Evolutionary conservation across 257 asterid genomes (phyloP).

Genomic region (Craterostigma plantagineum): DNA sequence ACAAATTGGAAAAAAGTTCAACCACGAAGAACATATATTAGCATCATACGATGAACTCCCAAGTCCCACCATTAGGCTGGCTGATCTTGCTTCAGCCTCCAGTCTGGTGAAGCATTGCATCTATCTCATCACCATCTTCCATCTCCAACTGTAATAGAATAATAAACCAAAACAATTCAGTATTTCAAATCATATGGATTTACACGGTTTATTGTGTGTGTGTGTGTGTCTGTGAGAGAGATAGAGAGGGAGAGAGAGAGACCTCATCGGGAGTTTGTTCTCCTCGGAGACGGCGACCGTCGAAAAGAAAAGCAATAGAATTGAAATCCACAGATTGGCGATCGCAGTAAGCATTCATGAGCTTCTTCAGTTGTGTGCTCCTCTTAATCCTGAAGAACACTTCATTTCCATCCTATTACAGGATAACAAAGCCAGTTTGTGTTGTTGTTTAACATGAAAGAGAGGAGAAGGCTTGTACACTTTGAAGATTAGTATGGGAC

Average conservation of each 20-base stretch:
- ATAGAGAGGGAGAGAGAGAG: not conserved
- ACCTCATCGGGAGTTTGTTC: conserved; percentile 53
- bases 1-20: not conserved
- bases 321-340: conserved; percentile 35
- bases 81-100: conserved; percentile 11
- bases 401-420: conserved; percentile 30
- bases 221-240: too few relatives aligned
- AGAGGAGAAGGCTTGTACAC: too few relatives aligned
- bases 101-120: conserved; percentile 37
- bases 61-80: too few relatives aligned
- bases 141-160: conserved; percentile 17
- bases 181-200: not conserved
- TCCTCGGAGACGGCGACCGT: conserved; percentile 32
- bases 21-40: not conserved
- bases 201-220: not conserved
- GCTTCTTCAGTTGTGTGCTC: conserved; percentile 50
- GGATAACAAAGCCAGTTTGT: not conserved
- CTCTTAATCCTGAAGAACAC: conserved; percentile 55
- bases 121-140: conserved; percentile 38
- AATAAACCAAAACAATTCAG: too few relatives aligned
- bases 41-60: not conserved
- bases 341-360: conserved; percentile 65
- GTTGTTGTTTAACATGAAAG: too few relatives aligned
- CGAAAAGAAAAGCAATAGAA: conserved; percentile 46
- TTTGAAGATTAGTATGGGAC: not conserved